Conservation (phyloP, 176 grass and related monocot species). For the Zea luxurians region DNA sequence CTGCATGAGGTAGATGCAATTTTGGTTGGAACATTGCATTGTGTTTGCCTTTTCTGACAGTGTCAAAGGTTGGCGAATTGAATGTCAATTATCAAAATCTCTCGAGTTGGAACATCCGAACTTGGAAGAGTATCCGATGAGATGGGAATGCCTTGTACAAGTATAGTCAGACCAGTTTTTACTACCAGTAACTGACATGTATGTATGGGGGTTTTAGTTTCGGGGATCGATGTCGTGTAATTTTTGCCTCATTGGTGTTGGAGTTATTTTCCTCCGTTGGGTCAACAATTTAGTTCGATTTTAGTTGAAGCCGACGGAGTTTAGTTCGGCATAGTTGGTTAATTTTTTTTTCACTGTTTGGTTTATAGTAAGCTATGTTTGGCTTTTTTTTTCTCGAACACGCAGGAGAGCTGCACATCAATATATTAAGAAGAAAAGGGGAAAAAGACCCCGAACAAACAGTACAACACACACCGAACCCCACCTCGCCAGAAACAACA, state of each 20-base stretch:
- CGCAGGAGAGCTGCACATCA: too few relatives aligned
- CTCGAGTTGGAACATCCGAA: not conserved
- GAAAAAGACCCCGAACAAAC: too few relatives aligned
- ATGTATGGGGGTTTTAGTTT: constrained; percentile 10
- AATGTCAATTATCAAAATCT: too few relatives aligned
- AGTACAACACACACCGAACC: too few relatives aligned
- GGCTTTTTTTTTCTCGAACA: too few relatives aligned
- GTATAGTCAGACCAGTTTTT: not conserved
- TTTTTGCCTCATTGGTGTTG: constrained; percentile 4
- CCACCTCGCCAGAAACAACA: too few relatives aligned
- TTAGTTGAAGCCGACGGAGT: not conserved
- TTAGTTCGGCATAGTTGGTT: not conserved
- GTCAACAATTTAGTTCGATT: constrained; percentile 22
- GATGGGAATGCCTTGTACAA: not conserved
- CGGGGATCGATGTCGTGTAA: not conserved
- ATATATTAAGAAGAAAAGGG: too few relatives aligned
- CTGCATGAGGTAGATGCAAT: not conserved
- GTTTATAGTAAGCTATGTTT: not conserved
- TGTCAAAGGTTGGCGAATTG: too few relatives aligned
- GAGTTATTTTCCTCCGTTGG: not conserved
- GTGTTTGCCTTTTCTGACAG: too few relatives aligned
- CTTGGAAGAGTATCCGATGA: constrained; percentile 3
- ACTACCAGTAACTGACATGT: constrained; percentile 17
- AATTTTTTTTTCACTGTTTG: not conserved
- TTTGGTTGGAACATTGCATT: not conserved